Conservation (phyloP, 768 basidiomycete species). For the Xerocomellus intermedius region DNA sequence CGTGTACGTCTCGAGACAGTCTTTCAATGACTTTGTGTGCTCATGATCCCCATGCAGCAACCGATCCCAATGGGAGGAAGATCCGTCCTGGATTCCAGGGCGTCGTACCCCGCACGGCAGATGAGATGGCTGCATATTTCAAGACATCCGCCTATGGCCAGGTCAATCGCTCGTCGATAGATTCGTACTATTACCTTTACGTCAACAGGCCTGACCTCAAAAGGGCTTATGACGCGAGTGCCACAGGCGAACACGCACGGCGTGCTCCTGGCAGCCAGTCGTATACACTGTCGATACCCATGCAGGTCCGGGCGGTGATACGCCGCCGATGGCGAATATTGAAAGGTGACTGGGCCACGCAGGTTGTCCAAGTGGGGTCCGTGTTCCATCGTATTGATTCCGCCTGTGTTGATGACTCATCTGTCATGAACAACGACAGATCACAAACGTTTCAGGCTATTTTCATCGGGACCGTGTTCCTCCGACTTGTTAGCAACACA, state of each 20-base stretch:
- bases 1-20: constrained; percentile 31
- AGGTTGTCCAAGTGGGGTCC: no score
- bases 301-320: constrained; percentile 46
- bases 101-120: constrained; percentile 50
- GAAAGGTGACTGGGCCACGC: no score
- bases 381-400: not conserved
- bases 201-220: constrained; percentile 45
- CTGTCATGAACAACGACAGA: constrained; percentile 29
- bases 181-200: constrained; percentile 42
- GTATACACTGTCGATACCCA: constrained; percentile 44
- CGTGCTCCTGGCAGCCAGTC: constrained; percentile 40
- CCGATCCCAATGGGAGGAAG: constrained; percentile 59
- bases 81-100: constrained; percentile 40
- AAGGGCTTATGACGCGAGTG: constrained; percentile 47
- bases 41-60: constrained; percentile 32
- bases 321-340: constrained; percentile 18
- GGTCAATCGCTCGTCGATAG: constrained; percentile 46
- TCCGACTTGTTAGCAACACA: constrained; percentile 37
- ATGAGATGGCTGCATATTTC: constrained; percentile 55
- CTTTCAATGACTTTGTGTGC: not conserved
- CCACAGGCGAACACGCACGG: constrained; percentile 49
- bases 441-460: constrained; percentile 27
- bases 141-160: constrained; percentile 38
- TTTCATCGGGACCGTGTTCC: constrained; percentile 40
- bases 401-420: not conserved